Conservation (phyloP, 225 moss, liverwort and hornwort genomes). For the Antitrichia curtipendula region DNA sequence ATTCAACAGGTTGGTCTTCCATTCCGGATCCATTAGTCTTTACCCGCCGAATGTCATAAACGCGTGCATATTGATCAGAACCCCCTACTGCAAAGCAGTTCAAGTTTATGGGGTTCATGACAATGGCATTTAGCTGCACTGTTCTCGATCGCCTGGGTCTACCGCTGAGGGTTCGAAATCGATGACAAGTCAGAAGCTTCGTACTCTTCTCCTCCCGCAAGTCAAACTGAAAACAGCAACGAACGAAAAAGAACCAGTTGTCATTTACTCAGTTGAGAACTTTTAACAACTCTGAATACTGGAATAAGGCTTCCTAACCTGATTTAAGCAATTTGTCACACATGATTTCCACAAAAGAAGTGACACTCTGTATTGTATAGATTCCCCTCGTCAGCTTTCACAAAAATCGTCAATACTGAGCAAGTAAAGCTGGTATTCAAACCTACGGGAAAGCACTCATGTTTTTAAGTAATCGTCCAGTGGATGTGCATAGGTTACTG, state of each 20-base stretch:
- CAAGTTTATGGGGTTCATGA: constrained; percentile 64
- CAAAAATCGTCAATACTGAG: neutral
- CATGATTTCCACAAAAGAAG: neutral
- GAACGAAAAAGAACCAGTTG: neutral
- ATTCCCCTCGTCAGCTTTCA: neutral
- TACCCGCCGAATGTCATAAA: constrained; percentile 67
- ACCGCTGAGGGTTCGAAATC: constrained; percentile 19
- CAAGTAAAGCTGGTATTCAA: neutral
- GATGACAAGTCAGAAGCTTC: constrained; percentile 59
- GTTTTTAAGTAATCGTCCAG: neutral
- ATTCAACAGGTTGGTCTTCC: constrained; percentile 61
- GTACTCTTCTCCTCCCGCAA: constrained; percentile 60
- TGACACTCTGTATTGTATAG: neutral
- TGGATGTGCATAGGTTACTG: neutral
- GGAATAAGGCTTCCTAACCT: neutral
- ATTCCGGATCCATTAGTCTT: constrained; percentile 21
- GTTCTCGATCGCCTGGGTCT: constrained; percentile 22
- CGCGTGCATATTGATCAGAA: constrained; percentile 44
- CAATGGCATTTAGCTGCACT: constrained; percentile 65
- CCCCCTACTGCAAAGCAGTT: constrained; percentile 85
- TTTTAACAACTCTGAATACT: neutral
- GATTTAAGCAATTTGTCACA: neutral
- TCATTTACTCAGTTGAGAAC: neutral
- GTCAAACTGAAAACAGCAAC: constrained; percentile 38
- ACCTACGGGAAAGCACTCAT: neutral